Percentiles rank a stretch among this genome's conserved stretches.
These are phyloP conservation scores for Fusarium protoensiforme DNA, from an alignment of 2,329 filamentous ascomycete species.

Conservation along the genomic window DNA sequence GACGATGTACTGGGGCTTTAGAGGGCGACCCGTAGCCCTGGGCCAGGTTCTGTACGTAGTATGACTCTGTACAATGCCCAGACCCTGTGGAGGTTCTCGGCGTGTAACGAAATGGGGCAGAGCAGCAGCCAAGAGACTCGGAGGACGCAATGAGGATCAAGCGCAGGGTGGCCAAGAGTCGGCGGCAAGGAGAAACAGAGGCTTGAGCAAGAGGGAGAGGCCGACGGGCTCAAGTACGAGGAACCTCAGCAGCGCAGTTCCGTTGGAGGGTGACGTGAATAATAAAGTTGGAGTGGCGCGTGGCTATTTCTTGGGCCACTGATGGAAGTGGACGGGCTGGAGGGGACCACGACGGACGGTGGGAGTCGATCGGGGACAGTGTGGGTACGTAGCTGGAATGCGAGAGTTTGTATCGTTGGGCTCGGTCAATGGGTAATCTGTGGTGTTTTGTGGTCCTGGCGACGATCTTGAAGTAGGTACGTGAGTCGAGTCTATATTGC, in stretches of 20 bases:
- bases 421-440: neutral
- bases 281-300: constrained; percentile 28
- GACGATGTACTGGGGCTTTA: neutral
- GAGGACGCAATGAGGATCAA: neutral
- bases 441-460: neutral
- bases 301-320: constrained; percentile 5
- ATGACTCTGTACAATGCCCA: neutral
- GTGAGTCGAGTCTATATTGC: neutral
- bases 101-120: neutral
- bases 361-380: neutral
- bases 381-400: neutral
- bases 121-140: neutral
- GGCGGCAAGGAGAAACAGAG: constrained; percentile 2
- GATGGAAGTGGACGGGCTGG: constrained; percentile 9
- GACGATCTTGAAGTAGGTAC: neutral
- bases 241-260: neutral
- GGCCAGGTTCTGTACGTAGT: neutral
- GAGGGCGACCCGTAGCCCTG: neutral
- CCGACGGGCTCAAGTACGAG: neutral
- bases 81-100: neutral
- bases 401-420: neutral
- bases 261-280: neutral
- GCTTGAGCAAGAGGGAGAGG: neutral
- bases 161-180: neutral
- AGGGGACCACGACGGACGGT: neutral